Conservation (phyloP, 768 basidiomycete species). For the Boletus subcaerulescens region DNA sequence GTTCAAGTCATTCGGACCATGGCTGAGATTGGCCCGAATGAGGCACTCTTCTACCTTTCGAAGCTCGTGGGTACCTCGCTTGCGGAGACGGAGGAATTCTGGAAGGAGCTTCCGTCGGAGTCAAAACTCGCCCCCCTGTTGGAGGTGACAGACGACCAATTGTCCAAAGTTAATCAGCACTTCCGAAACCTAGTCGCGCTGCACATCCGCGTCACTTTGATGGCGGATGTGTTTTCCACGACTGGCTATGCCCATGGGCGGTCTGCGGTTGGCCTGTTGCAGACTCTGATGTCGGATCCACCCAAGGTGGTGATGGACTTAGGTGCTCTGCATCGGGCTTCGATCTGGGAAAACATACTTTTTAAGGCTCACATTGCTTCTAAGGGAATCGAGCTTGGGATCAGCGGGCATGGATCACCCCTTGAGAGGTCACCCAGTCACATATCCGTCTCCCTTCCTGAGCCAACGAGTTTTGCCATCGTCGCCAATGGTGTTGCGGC, state of each 20-base stretch:
- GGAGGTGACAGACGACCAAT: slow-evolving; percentile 49
- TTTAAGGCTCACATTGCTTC: slow-evolving; percentile 58
- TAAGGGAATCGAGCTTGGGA: slow-evolving; percentile 51
- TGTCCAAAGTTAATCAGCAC: slow-evolving; percentile 49
- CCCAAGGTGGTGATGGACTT: slow-evolving; percentile 66
- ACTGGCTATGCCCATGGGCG: slow-evolving; percentile 81
- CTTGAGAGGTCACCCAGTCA: slow-evolving; percentile 48
- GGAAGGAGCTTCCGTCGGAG: slow-evolving; percentile 49
- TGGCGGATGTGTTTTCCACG: slow-evolving; percentile 85
- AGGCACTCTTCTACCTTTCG: slow-evolving; percentile 69
- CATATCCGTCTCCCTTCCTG: slow-evolving; percentile 40
- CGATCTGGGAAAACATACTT: slow-evolving; percentile 84
- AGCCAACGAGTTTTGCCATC: slow-evolving; percentile 31
- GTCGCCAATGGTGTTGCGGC: slow-evolving; percentile 29
- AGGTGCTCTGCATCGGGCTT: slow-evolving; percentile 77
- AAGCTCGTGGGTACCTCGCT: slow-evolving; percentile 69
- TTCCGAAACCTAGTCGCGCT: slow-evolving; percentile 76
- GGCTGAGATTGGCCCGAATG: slow-evolving; percentile 79
- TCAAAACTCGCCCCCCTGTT: slow-evolving; percentile 67
- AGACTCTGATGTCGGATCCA: slow-evolving; percentile 65
- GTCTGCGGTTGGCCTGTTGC: slow-evolving; percentile 68
- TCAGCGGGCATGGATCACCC: slow-evolving; percentile 44
- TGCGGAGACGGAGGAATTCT: slow-evolving; percentile 66
- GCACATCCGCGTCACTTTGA: slow-evolving; percentile 74
- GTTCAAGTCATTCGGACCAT: slow-evolving; percentile 87